These are phyloP conservation scores for Zygnema cylindricum DNA, from an alignment of 139 green algal species.

Conservation along the genomic window DNA sequence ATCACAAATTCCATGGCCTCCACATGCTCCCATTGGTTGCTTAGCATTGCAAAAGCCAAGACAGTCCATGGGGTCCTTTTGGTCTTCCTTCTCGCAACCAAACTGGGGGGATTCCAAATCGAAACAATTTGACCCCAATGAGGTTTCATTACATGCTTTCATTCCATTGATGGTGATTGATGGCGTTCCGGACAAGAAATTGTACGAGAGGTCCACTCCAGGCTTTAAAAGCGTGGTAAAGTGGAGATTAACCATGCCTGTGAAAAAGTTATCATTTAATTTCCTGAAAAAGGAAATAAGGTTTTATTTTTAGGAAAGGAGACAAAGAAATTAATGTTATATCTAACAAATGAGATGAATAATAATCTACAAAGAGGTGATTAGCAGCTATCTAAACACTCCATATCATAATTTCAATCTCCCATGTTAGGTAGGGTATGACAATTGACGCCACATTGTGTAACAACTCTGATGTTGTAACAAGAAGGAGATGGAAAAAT, in stretches of 20 bases:
- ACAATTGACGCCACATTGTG: neutral
- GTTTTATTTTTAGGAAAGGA: too few species aligned
- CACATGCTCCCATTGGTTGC: neutral
- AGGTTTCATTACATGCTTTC: neutral
- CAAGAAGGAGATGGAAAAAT: neutral
- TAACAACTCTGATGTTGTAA: neutral
- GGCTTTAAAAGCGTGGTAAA: neutral
- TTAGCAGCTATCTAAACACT: too few species aligned
- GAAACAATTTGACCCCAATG: neutral
- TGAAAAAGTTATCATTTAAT: neutral
- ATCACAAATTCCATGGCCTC: neutral
- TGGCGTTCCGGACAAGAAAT: neutral
- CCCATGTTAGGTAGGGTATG: neutral
- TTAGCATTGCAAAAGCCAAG: conserved; percentile 2
- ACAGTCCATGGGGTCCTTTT: neutral
- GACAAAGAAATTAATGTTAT: neutral
- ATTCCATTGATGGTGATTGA: neutral
- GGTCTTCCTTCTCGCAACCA: neutral
- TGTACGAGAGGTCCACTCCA: neutral
- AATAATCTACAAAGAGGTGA: neutral
- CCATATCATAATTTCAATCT: neutral
- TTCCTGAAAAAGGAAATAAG: neutral
- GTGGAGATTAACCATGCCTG: neutral
- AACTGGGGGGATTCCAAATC: neutral
- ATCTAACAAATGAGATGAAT: neutral